Conservation (phyloP, 202 grass and related monocot species). For the Digitaria exilis region DNA sequence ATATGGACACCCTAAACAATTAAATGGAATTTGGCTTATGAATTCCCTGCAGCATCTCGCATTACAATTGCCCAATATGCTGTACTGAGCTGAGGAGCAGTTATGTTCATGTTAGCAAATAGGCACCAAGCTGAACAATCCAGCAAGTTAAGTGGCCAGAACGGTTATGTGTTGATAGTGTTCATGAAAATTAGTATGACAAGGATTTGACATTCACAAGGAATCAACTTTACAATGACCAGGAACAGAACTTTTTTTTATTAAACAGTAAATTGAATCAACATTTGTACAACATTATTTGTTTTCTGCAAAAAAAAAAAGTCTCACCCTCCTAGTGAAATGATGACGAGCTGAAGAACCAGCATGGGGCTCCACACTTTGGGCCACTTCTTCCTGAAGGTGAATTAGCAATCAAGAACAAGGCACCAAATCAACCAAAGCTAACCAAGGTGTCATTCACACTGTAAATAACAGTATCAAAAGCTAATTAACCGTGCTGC, state of each 20-base stretch:
- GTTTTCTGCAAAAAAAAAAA: background rate
- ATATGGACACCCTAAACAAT: constrained; percentile 42
- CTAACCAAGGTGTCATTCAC: too few species aligned
- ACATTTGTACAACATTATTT: background rate
- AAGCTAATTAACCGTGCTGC: too few species aligned
- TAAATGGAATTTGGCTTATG: background rate
- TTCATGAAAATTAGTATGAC: background rate
- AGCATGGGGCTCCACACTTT: constrained; percentile 43
- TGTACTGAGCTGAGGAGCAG: background rate
- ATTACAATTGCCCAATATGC: background rate
- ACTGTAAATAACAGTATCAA: too few species aligned
- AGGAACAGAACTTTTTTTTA: background rate
- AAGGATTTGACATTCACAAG: background rate
- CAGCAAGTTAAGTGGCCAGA: background rate
- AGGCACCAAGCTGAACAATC: background rate
- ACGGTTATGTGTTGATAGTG: too few species aligned
- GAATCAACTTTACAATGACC: too few species aligned
- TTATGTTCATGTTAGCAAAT: too few species aligned
- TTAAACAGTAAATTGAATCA: background rate
- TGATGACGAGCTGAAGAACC: constrained; percentile 38
- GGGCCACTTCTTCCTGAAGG: constrained; percentile 56
- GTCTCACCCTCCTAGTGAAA: constrained; percentile 60
- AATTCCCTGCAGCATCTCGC: background rate
- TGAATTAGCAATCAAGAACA: too few species aligned
- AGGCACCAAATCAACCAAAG: too few species aligned